Evolutionary conservation across 768 basidiomycete genomes (phyloP).

Genomic region (Brasilioporus rufonigricans): DNA sequence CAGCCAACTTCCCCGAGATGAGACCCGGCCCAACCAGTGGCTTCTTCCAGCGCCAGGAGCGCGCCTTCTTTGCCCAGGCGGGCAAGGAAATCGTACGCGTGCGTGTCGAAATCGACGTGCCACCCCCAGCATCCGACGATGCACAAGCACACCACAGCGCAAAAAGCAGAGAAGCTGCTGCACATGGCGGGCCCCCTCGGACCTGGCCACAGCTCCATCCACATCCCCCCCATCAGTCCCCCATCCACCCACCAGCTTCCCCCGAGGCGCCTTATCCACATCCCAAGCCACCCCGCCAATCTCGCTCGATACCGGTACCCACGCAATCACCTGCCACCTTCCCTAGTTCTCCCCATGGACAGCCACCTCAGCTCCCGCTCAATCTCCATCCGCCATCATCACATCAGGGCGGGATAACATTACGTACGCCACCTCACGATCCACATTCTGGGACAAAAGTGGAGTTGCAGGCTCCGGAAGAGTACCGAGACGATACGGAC

Average conservation of each 20-base stretch:
- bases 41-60: slow-evolving; percentile 74
- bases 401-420: slow-evolving; percentile 25
- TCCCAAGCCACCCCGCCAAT: slow-evolving; percentile 33
- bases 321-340: slow-evolving; percentile 29
- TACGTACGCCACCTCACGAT: slow-evolving; percentile 51
- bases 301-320: slow-evolving; percentile 20
- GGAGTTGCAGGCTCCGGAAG: slow-evolving; percentile 40
- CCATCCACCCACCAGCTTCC: too few species aligned
- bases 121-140: slow-evolving; percentile 16
- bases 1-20: slow-evolving; percentile 52
- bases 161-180: slow-evolving; percentile 27
- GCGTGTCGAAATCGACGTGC: slow-evolving; percentile 66
- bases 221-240: too few species aligned
- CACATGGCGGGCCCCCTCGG: too few species aligned
- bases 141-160: slow-evolving; percentile 18
- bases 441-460: slow-evolving; percentile 33
- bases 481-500: slow-evolving; percentile 56
- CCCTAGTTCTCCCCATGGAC: slow-evolving; percentile 31
- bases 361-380: slow-evolving; percentile 33
- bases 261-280: slow-evolving; percentile 36
- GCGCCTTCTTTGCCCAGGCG: slow-evolving; percentile 76
- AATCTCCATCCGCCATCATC: slow-evolving; percentile 31
- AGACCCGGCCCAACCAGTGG: slow-evolving; percentile 65
- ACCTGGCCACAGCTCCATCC: slow-evolving; percentile 33
- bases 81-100: slow-evolving; percentile 77